Conservation (phyloP, 1,284 basidiomycete species). For the Sanghuangporus baumii region DNA sequence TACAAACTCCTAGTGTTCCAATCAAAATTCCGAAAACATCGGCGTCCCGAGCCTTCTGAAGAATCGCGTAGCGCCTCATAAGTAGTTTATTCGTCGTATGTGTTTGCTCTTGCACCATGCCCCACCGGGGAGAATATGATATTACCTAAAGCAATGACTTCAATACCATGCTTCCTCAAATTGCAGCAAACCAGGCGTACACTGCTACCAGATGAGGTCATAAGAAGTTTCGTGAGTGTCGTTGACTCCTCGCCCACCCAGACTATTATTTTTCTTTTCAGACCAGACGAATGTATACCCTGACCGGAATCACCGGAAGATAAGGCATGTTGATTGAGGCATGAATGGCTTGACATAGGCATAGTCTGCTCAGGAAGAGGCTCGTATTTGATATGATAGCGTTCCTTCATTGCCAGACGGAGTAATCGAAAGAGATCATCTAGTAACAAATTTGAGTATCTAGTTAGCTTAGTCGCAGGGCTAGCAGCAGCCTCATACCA, state of each 20-base stretch:
- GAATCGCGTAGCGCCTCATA: slow-evolving; percentile 85
- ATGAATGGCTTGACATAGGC: slow-evolving; percentile 4
- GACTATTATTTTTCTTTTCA: slow-evolving; percentile 38
- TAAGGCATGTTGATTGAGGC: too few relatives aligned
- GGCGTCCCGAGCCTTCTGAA: slow-evolving; percentile 88
- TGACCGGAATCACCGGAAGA: slow-evolving; percentile 12
- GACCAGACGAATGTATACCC: neutral
- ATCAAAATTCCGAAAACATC: slow-evolving; percentile 95
- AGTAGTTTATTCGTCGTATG: slow-evolving; percentile 73
- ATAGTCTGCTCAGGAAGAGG: slow-evolving; percentile 13
- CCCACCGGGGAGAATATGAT: slow-evolving; percentile 66
- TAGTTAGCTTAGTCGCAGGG: neutral
- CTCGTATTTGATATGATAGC: slow-evolving; percentile 18
- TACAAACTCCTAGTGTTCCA: slow-evolving; percentile 88
- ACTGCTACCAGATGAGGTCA: slow-evolving; percentile 50
- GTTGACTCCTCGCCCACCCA: slow-evolving; percentile 86
- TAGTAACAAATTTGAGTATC: slow-evolving; percentile 10
- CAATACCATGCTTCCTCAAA: neutral
- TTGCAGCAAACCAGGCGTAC: slow-evolving; percentile 26
- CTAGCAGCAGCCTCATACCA: slow-evolving; percentile 34
- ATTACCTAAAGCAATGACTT: slow-evolving; percentile 48
- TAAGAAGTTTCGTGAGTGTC: slow-evolving; percentile 79
- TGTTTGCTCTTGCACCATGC: slow-evolving; percentile 51
- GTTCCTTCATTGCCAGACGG: slow-evolving; percentile 18
- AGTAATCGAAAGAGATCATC: slow-evolving; percentile 23